Evolutionary conservation across 2,329 filamentous ascomycete genomes (phyloP).

Genomic region (Colletotrichum somersetense): DNA sequence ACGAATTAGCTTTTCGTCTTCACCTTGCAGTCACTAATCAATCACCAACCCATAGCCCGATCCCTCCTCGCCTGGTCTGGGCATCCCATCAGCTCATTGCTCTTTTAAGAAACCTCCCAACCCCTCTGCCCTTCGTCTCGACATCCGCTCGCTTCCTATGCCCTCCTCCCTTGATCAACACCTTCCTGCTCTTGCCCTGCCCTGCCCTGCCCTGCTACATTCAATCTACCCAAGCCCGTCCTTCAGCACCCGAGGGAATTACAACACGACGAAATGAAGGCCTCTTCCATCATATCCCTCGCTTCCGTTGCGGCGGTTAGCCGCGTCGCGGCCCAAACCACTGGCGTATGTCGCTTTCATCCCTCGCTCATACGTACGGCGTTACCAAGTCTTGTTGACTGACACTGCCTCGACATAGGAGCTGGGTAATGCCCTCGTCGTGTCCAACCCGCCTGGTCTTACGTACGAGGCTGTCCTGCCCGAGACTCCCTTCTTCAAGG

Average conservation of each 20-base stretch:
- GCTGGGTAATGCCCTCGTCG: constrained; percentile 63
- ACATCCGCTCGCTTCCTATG: neutral
- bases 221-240: neutral
- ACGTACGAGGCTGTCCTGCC: constrained; percentile 70
- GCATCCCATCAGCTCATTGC: constrained; percentile 1
- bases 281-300: constrained; percentile 45
- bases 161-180: constrained; percentile 14
- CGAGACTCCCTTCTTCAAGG: constrained; percentile 63
- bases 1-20: constrained; percentile 13
- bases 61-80: constrained; percentile 7
- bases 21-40: constrained; percentile 21
- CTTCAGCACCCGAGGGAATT: neutral
- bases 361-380: neutral
- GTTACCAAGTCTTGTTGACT: neutral
- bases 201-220: neutral
- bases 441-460: constrained; percentile 67
- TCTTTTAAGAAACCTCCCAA: constrained; percentile 34
- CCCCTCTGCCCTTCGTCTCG: constrained; percentile 6
- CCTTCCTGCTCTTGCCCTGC: neutral
- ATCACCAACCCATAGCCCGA: neutral
- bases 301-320: constrained; percentile 48
- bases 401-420: constrained; percentile 44
- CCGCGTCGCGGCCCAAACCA: constrained; percentile 46
- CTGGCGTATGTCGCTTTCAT: constrained; percentile 38
- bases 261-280: constrained; percentile 42